Evolutionary conservation across 805 yeast genomes (phyloP).

Genomic region (Myxozyma neotropica): DNA sequence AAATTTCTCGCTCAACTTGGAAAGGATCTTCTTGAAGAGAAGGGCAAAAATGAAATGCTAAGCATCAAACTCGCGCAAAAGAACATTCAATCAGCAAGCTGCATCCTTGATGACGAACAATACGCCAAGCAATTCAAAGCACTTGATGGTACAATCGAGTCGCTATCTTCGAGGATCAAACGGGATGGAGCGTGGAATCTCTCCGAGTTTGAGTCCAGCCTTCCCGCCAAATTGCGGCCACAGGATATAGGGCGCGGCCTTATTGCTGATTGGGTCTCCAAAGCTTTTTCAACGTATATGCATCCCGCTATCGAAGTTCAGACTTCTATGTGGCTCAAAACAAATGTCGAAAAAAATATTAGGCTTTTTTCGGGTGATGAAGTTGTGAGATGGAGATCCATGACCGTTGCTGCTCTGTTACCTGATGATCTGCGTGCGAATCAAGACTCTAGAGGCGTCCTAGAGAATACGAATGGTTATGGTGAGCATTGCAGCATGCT

Average conservation of each 20-base stretch:
- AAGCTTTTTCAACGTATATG: background rate
- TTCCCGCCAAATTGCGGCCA: background rate
- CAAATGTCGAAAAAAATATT: background rate
- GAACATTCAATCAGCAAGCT: background rate
- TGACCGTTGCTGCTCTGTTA: background rate
- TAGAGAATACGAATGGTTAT: background rate
- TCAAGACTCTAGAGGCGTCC: background rate
- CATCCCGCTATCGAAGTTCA: constrained; percentile 1
- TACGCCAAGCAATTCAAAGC: constrained; percentile 1
- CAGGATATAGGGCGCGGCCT: constrained; percentile 3
- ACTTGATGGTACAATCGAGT: constrained; percentile 2
- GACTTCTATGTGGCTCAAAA: background rate
- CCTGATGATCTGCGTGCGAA: background rate
- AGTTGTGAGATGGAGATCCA: background rate
- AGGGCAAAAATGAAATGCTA: background rate
- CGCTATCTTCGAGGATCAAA: background rate
- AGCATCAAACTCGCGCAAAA: background rate
- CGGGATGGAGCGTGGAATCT: background rate
- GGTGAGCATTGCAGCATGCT: background rate
- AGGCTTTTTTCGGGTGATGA: background rate
- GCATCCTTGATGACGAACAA: constrained; percentile 1
- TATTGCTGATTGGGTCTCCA: background rate
- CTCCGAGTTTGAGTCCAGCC: background rate
- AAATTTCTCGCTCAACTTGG: background rate
- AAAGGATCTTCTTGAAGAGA: background rate